Conservation (phyloP, 1,284 basidiomycete species). For the Trametes pubescens region DNA sequence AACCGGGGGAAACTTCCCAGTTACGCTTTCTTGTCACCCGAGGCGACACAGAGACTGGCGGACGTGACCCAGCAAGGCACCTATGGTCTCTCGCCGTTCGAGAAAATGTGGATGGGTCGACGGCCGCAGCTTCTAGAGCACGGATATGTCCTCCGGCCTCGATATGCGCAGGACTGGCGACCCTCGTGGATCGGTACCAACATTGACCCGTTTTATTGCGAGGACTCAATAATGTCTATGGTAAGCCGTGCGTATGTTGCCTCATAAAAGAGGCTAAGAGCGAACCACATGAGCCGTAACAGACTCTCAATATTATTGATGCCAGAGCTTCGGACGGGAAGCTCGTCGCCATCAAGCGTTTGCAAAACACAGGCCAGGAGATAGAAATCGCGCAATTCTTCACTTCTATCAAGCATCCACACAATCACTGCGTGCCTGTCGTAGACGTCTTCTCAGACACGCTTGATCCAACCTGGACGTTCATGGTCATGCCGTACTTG, state of each 20-base stretch:
- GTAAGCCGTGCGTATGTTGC: conserved; percentile 5
- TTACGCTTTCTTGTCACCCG: neutral
- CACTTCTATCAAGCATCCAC: conserved; percentile 7
- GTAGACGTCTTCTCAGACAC: conserved; percentile 30
- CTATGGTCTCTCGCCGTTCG: neutral
- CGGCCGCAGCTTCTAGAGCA: neutral
- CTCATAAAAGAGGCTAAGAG: too few species aligned
- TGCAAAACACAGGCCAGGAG: conserved; percentile 9
- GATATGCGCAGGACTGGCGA: conserved; percentile 13
- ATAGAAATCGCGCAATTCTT: conserved; percentile 20
- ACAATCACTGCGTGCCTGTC: conserved; percentile 32
- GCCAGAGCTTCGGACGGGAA: conserved; percentile 31
- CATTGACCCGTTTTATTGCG: conserved; percentile 14
- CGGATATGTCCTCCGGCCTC: conserved; percentile 5
- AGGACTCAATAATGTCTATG: conserved; percentile 14
- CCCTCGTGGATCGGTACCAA: conserved; percentile 19
- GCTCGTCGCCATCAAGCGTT: conserved; percentile 34
- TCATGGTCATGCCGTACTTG: conserved; percentile 39
- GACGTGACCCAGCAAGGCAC: neutral
- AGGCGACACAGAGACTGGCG: neutral
- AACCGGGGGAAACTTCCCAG: neutral
- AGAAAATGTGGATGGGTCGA: conserved; percentile 2
- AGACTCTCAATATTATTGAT: conserved; percentile 28
- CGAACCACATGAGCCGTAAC: neutral
- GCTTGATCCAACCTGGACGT: neutral